Evolutionary conservation across 805 yeast species (phyloP), one percentile per base, ranked within the genome.

Genomic region (Metschnikowia shivogae): DNA sequence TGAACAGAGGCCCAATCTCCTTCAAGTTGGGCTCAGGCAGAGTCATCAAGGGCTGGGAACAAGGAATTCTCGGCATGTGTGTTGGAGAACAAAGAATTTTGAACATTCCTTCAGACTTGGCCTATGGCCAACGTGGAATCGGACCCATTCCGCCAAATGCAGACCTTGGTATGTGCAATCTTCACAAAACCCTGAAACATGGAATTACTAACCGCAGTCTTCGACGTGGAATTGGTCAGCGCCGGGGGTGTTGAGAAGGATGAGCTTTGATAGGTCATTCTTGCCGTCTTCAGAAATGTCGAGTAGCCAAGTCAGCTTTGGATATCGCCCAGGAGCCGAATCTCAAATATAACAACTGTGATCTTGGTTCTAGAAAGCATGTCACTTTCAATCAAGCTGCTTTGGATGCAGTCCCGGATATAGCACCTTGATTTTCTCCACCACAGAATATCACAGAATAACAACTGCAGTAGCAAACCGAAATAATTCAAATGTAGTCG

Each of bases 1-100:
- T 73, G 45, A 59, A 62, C 19, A 77, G 95, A 58, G 81, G 79
- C 11, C 97, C 97, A 37, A 71, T 89, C 48, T 62, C 73, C 34
- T 89, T 89, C 65, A 65, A 65, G n/a, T 67, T 90, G 43, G 97
- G 97, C 34, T 63, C 65, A 22, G 90, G 95, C 5, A 83, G 78
- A 57, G 97, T 89, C 28, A 89, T 89, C 59, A 60, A 73, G 48
- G 97, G 97, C 47, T 89, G 97, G 97, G 97, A 89, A 52, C 80
- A 83, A 65, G 97, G 97, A 34, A 68, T 89, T 41, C 55, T 58
- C 29, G 63, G 60, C 34, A 86, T 86, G 95, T 89, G 97, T 66
- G 71, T 87, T 62, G 96, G 96, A 37, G 97, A 89, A 64, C 74
- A 82, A 68, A 78, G 97, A 61, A 82, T 77, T 54, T 72, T 89